Conservation (phyloP, 2,329 filamentous ascomycete species). For the Paracoccidioides lutzii region DNA sequence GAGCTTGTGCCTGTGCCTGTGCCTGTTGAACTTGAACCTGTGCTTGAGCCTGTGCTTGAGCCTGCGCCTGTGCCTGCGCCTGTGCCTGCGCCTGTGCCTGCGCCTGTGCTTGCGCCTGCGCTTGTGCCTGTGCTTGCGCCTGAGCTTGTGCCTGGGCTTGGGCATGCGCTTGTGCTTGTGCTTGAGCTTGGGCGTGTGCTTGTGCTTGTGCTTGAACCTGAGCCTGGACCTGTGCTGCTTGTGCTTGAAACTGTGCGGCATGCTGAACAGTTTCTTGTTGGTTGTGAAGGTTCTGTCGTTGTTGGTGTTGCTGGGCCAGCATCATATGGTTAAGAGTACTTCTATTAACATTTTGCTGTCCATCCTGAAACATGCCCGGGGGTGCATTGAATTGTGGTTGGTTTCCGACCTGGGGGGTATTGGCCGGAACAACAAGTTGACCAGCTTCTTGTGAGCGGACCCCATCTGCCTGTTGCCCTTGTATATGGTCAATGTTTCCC, state of each 20-base stretch:
- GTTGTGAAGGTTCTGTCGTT: slow-evolving; percentile 30
- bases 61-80: slow-evolving; percentile 31
- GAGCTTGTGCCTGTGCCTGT: slow-evolving; percentile 20
- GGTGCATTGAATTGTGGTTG: slow-evolving; percentile 30
- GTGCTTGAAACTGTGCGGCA: slow-evolving; percentile 20
- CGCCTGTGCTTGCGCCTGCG: neutral
- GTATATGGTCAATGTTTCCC: slow-evolving; percentile 41
- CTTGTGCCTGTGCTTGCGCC: neutral
- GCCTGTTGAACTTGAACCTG: slow-evolving; percentile 26
- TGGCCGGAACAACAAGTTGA: slow-evolving; percentile 51
- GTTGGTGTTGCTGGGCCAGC: slow-evolving; percentile 30
- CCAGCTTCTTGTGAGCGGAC: slow-evolving; percentile 48
- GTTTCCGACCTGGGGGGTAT: slow-evolving; percentile 37
- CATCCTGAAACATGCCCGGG: slow-evolving; percentile 23
- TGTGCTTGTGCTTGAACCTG: neutral
- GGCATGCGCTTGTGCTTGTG: neutral
- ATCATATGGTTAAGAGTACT: slow-evolving; percentile 28
- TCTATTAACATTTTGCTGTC: slow-evolving; percentile 25
- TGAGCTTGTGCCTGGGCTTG: neutral
- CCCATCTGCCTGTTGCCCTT: slow-evolving; percentile 50
- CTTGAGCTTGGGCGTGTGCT: neutral
- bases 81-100: slow-evolving; percentile 6
- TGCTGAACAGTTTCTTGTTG: slow-evolving; percentile 30
- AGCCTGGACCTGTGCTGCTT: neutral
- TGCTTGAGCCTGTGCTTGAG: slow-evolving; percentile 18